Evolutionary conservation across 202 grass and related monocot genomes (phyloP).

Genomic region (Carex sylvatica): DNA sequence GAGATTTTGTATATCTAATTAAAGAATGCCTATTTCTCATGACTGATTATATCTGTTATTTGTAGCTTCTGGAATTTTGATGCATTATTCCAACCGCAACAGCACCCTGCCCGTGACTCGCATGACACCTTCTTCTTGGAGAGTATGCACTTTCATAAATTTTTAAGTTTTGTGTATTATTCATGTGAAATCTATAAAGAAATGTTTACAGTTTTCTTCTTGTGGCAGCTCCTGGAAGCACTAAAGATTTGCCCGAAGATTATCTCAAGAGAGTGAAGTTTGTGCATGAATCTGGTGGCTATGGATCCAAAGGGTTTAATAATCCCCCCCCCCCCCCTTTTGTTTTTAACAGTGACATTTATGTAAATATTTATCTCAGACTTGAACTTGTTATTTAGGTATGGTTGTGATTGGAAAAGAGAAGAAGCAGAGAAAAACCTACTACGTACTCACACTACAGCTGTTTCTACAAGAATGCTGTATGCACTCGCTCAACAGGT

Average conservation of each 20-base stretch:
- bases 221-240: slow-evolving; percentile 53
- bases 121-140: slow-evolving; percentile 96
- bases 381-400: slow-evolving; percentile 43
- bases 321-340: neutral
- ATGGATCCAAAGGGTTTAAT: slow-evolving; percentile 90
- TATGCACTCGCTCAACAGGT: slow-evolving; percentile 91
- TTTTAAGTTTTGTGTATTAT: neutral
- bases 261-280: slow-evolving; percentile 88
- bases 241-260: slow-evolving; percentile 66
- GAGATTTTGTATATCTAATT: slow-evolving; percentile 8
- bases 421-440: slow-evolving; percentile 92
- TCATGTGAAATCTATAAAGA: slow-evolving; percentile 1
- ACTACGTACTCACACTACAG: slow-evolving; percentile 88
- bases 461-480: slow-evolving; percentile 93
- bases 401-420: slow-evolving; percentile 92
- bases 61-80: slow-evolving; percentile 99
- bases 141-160: slow-evolving; percentile 29
- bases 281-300: slow-evolving; percentile 76
- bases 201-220: slow-evolving; percentile 13
- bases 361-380: slow-evolving; percentile 11
- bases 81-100: slow-evolving; percentile 91
- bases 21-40: neutral
- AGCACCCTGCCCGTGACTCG: slow-evolving; percentile 97
- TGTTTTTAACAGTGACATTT: neutral
- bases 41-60: slow-evolving; percentile 22